Evolutionary conservation across 202 grass and related monocot genomes (phyloP), one percentile per base, ranked within the genome.

Genomic region (Brachypodium distachyon): DNA sequence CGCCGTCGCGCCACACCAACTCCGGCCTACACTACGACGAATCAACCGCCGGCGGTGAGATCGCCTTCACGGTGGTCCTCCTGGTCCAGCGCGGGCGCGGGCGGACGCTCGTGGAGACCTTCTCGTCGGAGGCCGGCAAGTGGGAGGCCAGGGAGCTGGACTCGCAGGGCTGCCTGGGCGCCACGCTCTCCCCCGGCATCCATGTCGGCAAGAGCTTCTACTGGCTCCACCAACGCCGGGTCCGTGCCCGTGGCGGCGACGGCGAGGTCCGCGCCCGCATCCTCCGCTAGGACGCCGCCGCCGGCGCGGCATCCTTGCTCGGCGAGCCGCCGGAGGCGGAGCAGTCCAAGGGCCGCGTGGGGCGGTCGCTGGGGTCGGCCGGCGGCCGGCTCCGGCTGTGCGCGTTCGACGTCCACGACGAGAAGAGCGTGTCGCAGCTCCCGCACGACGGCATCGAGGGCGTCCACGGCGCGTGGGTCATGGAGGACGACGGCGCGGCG

Each of bases 31-130:
- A 32, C 48, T 67, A 55, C 10, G 61, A 78, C 34, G 47, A 2
- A 9, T 49, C 34, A 9, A 16, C 61, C 9, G 60, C n/a, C n/a
- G 33, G 0, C 6, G 5, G 48, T 2, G n/a, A n/a, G n/a, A n/a
- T 78, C 47, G 39, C 25, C 11, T 42, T 78, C 76, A 78, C 61
- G 14, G 36, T 78, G 9, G 61, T 78, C 34, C 76, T 54, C 48
- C 61, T 53, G 8, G 16, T 13, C 23, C 34, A 48, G 21, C 8
- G 13, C 21, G 23, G 21, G 9, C 23, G 6, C 0, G 32, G 34
- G 0, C 60, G 23, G 33, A 14, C 54, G 10, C 60, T 27, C 3
- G 61, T 52, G 16, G 47, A 78, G 0, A 55, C 61, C 61, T 78
- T 78, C 61, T 31, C 34, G 10, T 67, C 61, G 0, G 21, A 8